Percentiles rank a stretch among this genome's conserved stretches.
Conservation (phyloP, 495 filamentous ascomycete genomes). For the Articulospora tetracladia region DNA sequence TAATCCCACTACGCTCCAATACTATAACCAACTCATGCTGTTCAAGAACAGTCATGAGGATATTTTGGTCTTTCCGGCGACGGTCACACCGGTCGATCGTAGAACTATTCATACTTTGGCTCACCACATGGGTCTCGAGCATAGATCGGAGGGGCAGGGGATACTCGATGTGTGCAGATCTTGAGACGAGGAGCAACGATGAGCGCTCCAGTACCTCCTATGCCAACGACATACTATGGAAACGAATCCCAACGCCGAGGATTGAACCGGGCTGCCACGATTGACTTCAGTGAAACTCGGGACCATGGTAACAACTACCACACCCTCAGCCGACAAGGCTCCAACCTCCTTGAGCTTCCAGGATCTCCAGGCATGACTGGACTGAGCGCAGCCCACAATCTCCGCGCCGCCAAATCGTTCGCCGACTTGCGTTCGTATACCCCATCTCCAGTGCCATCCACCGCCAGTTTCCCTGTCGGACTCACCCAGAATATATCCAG, state of each 20-base stretch:
- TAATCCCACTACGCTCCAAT: slow-evolving; percentile 79
- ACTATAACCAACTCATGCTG: slow-evolving; percentile 82
- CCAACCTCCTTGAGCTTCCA: slow-evolving; percentile 76
- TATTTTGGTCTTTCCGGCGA: slow-evolving; percentile 74
- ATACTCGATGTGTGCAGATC: slow-evolving; percentile 83
- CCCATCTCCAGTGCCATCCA: slow-evolving; percentile 87
- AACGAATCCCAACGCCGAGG: slow-evolving; percentile 73
- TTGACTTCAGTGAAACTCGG: slow-evolving; percentile 91
- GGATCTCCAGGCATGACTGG: slow-evolving; percentile 62
- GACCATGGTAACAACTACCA: slow-evolving; percentile 58
- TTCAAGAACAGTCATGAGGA: slow-evolving; percentile 80
- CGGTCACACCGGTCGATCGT: slow-evolving; percentile 76
- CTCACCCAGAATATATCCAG: slow-evolving; percentile 62
- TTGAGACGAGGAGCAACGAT: slow-evolving; percentile 61
- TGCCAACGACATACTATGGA: slow-evolving; percentile 51
- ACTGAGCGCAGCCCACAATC: slow-evolving; percentile 62
- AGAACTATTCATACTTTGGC: slow-evolving; percentile 90
- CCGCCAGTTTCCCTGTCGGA: slow-evolving; percentile 77
- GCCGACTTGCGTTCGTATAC: slow-evolving; percentile 93
- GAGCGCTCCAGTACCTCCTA: slow-evolving; percentile 56
- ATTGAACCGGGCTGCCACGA: slow-evolving; percentile 92
- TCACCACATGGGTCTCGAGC: slow-evolving; percentile 89
- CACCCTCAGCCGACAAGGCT: slow-evolving; percentile 70
- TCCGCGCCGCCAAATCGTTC: slow-evolving; percentile 95
- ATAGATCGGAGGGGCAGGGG: slow-evolving; percentile 84